Percentiles rank a stretch among this genome's conserved stretches.
Conservation (phyloP, 1,284 basidiomycete genomes). For the Pholiota adiposa region DNA sequence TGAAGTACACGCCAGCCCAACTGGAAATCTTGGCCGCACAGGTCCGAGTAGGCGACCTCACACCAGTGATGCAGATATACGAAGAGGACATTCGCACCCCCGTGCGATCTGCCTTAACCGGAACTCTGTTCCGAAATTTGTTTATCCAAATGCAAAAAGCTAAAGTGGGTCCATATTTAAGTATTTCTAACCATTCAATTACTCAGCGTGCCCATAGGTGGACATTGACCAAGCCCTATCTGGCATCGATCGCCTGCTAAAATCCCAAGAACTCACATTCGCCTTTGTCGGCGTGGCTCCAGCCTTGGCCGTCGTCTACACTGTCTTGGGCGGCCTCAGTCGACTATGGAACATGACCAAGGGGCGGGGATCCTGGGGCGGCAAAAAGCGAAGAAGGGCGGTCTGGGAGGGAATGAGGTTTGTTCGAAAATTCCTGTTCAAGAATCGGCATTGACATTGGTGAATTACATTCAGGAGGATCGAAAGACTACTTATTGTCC, state of each 20-base stretch:
- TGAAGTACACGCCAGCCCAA: slow-evolving; percentile 64
- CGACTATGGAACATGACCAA: slow-evolving; percentile 52
- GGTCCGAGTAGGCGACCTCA: slow-evolving; percentile 85
- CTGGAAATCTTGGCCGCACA: slow-evolving; percentile 68
- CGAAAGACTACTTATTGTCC: slow-evolving; percentile 70
- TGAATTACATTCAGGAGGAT: slow-evolving; percentile 54
- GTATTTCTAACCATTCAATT: neutral
- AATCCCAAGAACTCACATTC: slow-evolving; percentile 95
- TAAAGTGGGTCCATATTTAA: slow-evolving; percentile 62
- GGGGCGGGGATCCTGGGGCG: slow-evolving; percentile 57
- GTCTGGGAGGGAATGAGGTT: slow-evolving; percentile 72
- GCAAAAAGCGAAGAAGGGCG: slow-evolving; percentile 46
- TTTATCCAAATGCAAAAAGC: slow-evolving; percentile 97
- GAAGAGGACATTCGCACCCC: slow-evolving; percentile 92
- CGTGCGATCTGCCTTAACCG: slow-evolving; percentile 79
- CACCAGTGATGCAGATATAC: slow-evolving; percentile 86
- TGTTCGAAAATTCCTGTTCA: slow-evolving; percentile 18
- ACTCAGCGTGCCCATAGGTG: slow-evolving; percentile 52
- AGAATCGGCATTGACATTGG: neutral
- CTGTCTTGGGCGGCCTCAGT: slow-evolving; percentile 58
- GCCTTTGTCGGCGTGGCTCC: slow-evolving; percentile 97
- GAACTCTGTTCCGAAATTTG: slow-evolving; percentile 84
- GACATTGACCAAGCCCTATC: slow-evolving; percentile 89
- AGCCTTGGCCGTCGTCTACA: slow-evolving; percentile 82
- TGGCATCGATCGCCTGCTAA: slow-evolving; percentile 91